A percentile compares a stretch with the other conserved stretches of the same genome.
Evolutionary conservation across 768 basidiomycete genomes (phyloP).

Genomic region (Termitomyces sp.): DNA sequence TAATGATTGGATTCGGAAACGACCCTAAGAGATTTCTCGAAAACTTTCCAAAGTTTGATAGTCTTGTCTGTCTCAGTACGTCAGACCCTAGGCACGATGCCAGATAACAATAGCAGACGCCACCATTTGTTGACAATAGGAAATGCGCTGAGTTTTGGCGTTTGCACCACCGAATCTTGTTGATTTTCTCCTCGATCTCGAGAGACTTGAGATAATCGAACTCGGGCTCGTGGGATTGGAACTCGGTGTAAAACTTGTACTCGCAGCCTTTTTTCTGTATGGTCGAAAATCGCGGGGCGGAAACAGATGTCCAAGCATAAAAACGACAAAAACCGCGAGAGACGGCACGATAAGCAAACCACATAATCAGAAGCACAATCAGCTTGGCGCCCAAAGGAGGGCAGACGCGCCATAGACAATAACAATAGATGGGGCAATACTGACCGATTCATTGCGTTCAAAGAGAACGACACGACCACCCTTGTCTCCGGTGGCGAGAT

Average conservation of each 20-base stretch:
- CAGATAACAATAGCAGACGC: conserved; percentile 17
- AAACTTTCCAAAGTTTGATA: conserved; percentile 99
- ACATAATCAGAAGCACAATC: conserved; percentile 27
- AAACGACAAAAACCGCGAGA: conserved; percentile 6
- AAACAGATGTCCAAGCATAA: conserved; percentile 14
- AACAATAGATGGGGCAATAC: conserved; percentile 17
- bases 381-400: conserved; percentile 18
- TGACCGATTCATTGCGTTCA: conserved; percentile 94
- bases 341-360: conserved; percentile 12
- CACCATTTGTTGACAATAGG: conserved; percentile 94
- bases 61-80: conserved; percentile 76
- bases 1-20: conserved; percentile 95
- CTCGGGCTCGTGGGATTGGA: conserved; percentile 99
- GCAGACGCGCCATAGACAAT: conserved; percentile 9
- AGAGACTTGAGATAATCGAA: conserved; percentile 99
- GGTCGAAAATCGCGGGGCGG: conserved; percentile 16
- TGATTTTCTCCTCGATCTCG: conserved; percentile 99
- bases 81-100: conserved; percentile 1
- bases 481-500: conserved; percentile 99
- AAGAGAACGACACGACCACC: conserved; percentile 98
- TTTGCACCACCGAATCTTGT: conserved; percentile 99
- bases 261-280: conserved; percentile 97
- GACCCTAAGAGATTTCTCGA: conserved; percentile 93
- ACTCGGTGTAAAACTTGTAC: conserved; percentile 99
- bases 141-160: conserved; percentile 98